phyloP scores from a whole-genome alignment of 441 rosid genomes.

The Gossypium gossypioides region DNA sequence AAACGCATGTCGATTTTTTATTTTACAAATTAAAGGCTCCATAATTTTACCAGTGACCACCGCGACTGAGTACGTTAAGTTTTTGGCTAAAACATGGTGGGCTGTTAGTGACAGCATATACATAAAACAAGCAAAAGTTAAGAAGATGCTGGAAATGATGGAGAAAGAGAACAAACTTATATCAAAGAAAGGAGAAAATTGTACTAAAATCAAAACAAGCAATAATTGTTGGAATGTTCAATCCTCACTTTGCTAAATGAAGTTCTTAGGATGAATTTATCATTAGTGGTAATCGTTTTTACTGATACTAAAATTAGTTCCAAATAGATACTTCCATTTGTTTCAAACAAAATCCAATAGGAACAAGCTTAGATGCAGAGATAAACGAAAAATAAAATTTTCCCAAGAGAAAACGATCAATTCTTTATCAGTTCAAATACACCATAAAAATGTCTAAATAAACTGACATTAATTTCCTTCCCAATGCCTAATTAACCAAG shows the following conservation, averaged over 20 bases:
- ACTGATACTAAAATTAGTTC: background rate
- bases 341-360: background rate
- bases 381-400: too few relatives aligned
- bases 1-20: too few relatives aligned
- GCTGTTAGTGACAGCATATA: too few relatives aligned
- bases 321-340: background rate
- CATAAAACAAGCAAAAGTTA: too few relatives aligned
- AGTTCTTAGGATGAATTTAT: background rate
- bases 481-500: background rate
- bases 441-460: background rate
- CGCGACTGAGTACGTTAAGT: too few relatives aligned
- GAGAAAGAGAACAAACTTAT: too few relatives aligned
- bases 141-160: too few relatives aligned
- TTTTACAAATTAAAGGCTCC: too few relatives aligned
- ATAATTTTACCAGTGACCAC: too few relatives aligned
- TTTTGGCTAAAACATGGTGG: too few relatives aligned
- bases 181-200: too few relatives aligned
- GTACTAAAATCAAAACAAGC: too few relatives aligned
- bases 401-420: background rate
- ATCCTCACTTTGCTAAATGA: background rate
- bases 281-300: background rate
- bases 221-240: background rate
- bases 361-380: background rate
- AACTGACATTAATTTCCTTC: background rate
- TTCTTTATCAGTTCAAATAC: conserved; percentile 2